phyloP scores from a whole-genome alignment of 352 stramenopile genomes.

The Blastocystis sp. region DNA sequence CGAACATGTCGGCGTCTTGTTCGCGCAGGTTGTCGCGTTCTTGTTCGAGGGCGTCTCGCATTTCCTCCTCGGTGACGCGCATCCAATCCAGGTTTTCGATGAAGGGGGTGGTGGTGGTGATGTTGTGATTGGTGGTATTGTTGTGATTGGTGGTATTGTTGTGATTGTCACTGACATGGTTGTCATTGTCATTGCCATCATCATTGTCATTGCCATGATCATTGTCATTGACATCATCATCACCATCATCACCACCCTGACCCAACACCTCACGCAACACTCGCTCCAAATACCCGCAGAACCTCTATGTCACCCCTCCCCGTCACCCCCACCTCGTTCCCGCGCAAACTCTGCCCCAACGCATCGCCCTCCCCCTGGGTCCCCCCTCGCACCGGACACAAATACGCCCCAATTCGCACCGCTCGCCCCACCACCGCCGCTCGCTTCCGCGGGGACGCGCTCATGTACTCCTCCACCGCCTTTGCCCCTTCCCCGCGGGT shows the following conservation, averaged over 20 bases:
- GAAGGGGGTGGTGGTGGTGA: too few relatives aligned
- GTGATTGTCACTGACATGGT: neutral
- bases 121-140: too few relatives aligned
- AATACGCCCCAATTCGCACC: neutral
- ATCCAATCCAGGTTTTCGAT: neutral
- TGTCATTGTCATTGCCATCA: neutral
- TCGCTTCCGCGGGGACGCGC: neutral
- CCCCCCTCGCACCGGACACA: neutral
- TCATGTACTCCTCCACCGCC: neutral
- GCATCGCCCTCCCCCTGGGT: too few relatives aligned
- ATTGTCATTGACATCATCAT: too few relatives aligned
- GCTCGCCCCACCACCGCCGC: neutral
- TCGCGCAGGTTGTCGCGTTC: slow-evolving; percentile 21
- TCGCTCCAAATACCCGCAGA: too few relatives aligned
- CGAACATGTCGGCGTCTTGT: neutral
- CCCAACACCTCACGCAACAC: too few relatives aligned
- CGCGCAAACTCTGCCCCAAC: too few relatives aligned
- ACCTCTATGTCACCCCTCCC: too few relatives aligned
- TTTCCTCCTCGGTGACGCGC: neutral
- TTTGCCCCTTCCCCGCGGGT: neutral
- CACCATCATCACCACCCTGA: too few relatives aligned
- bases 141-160: too few relatives aligned
- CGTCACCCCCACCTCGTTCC: too few relatives aligned
- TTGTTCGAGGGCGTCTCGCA: neutral
- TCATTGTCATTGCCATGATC: neutral